A percentile compares a stretch with the other conserved stretches of the same genome.
Evolutionary conservation across 257 asterid species (phyloP).

Genomic region (Mentha longifolia): DNA sequence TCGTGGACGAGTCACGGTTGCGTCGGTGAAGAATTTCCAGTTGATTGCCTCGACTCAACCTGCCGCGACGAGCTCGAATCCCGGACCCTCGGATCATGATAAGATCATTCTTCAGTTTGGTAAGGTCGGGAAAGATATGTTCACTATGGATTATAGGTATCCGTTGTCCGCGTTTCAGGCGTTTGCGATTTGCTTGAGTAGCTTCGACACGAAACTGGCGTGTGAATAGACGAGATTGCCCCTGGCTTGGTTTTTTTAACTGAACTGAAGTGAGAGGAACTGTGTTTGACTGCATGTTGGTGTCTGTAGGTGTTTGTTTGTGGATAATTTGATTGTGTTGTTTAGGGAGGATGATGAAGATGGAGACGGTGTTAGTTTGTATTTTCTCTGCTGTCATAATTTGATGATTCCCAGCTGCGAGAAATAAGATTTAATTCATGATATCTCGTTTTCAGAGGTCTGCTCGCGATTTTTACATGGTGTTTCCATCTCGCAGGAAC

Average conservation of each 20-base stretch:
- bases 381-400: background rate
- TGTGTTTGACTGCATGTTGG: background rate
- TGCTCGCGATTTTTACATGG: background rate
- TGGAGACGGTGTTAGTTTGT: constrained; percentile 12
- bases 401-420: background rate
- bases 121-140: constrained; percentile 69
- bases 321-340: constrained; percentile 13
- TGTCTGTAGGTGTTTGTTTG: constrained; percentile 7
- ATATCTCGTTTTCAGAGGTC: background rate
- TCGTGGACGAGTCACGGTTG: constrained; percentile 71
- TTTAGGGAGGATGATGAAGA: constrained; percentile 1
- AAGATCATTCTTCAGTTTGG: constrained; percentile 71
- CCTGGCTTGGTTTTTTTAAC: constrained; percentile 12
- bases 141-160: constrained; percentile 74
- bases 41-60: constrained; percentile 56
- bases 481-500: background rate
- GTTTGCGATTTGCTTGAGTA: constrained; percentile 74
- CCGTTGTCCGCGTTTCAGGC: constrained; percentile 80
- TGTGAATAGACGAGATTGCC: constrained; percentile 49
- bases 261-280: background rate
- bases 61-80: constrained; percentile 38
- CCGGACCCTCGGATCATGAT: constrained; percentile 49
- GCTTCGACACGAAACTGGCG: constrained; percentile 81
- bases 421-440: background rate
- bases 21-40: constrained; percentile 73